Evolutionary conservation across 2,329 filamentous ascomycete genomes (phyloP), one percentile per base, ranked within the genome.

Genomic region (Proliferodiscus dingleyae): DNA sequence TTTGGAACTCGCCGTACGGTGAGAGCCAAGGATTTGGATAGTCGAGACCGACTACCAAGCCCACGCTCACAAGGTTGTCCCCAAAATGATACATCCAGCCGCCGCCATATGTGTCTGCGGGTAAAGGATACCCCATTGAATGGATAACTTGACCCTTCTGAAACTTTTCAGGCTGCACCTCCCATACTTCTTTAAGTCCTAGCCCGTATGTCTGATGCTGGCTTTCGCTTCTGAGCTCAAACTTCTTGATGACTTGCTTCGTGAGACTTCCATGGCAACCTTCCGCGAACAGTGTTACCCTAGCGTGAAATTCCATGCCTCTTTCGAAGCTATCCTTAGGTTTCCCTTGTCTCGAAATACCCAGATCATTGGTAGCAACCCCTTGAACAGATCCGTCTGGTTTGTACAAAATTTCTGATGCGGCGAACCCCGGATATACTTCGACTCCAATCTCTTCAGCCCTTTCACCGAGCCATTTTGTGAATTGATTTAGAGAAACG

Each of bases 51-150:
- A 94, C 87, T 9, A 98, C 93, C 15, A 97, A 74, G 19, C 93
- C 93, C 45, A 98, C 75, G 56, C 83, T 89, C 49, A 98, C 91
- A 59, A 97, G 78, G 68, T 97, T 98, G 59, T 98, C 91, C 29
- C 90, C 93, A 67, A 97, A 98, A 68, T 98, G 93, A 64, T 98
- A 98, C 87, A 98, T 90, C 83, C 89, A 98, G n/a, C 87, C 89
- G 55, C 93, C 93, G 56, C 93, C 93, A 64, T 98, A 98, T 7
- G 90, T 93, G 63, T 97, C 85, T 58, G 76, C 80, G 13, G 89
- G 80, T 36, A 98, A 70, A 16, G 93, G 93, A 62, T 95, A 97
- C 16, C 93, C 93, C 83, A 98, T 81, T 4, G 89, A 87, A 71
- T 98, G 93, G 3, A 83, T 80, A 37, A 97, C 80, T 56, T 91